phyloP scores from a whole-genome alignment of 192 early-diverging fungal genomes.

The Coemansia reversa region DNA sequence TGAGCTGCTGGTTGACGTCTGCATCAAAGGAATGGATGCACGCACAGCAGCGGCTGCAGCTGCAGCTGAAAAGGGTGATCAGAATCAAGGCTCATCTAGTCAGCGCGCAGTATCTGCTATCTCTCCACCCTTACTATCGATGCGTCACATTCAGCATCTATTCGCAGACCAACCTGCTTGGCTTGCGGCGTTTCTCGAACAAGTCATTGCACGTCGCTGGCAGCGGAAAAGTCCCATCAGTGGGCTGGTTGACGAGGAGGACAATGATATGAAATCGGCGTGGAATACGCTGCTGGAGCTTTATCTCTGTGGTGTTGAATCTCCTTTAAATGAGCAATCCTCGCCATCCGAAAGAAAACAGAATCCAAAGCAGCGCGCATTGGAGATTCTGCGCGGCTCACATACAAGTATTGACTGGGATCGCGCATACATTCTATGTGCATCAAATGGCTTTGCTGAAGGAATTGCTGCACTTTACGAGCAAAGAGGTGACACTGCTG shows the following conservation, averaged over 20 bases:
- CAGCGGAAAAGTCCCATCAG: constrained; percentile 16
- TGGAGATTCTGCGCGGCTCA: constrained; percentile 69
- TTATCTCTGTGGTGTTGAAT: constrained; percentile 65
- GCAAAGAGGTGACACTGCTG: constrained; percentile 73
- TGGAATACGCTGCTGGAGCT: constrained; percentile 94
- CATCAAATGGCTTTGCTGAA: constrained; percentile 77
- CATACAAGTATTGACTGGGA: constrained; percentile 82
- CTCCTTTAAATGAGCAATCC: constrained; percentile 28
- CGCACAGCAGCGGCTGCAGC: constrained; percentile 12
- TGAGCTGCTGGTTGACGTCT: constrained; percentile 46
- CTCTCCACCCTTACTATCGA: constrained; percentile 21
- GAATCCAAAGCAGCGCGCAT: constrained; percentile 60
- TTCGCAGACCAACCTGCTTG: constrained; percentile 84
- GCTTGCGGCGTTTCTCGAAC: constrained; percentile 81
- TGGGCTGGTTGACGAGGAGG: constrained; percentile 31
- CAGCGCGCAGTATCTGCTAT: background rate
- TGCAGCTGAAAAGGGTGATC: background rate
- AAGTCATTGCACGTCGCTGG: constrained; percentile 79
- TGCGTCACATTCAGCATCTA: constrained; percentile 79
- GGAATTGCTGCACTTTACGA: constrained; percentile 89
- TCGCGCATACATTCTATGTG: constrained; percentile 89
- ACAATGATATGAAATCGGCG: constrained; percentile 68
- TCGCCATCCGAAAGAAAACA: constrained; percentile 7
- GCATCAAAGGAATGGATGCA: constrained; percentile 42
- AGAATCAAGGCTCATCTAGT: background rate